Conservation (phyloP, 371 early-diverging fungal genomes). For the Apophysomyces ossiformis region DNA sequence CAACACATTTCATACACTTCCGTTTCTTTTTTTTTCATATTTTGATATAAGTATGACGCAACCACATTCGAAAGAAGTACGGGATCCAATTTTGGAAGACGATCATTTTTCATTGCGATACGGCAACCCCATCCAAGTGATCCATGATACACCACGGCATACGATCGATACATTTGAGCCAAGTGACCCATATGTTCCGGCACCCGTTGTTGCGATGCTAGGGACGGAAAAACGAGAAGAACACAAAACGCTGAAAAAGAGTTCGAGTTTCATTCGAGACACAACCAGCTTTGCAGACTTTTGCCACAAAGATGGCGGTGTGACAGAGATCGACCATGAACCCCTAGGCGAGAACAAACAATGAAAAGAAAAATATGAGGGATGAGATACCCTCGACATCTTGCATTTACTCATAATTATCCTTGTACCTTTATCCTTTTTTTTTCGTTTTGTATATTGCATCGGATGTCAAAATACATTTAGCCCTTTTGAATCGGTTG, state of each 20-base stretch:
- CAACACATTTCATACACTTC: not conserved
- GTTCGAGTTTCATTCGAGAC: slow-evolving; percentile 28
- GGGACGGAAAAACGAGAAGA: slow-evolving; percentile 11
- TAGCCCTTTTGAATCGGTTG: no score
- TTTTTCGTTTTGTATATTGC: no score
- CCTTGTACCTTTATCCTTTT: no score
- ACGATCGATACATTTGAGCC: slow-evolving; percentile 32
- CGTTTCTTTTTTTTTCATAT: not conserved
- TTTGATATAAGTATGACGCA: not conserved
- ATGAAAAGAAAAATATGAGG: not conserved
- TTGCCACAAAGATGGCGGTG: slow-evolving; percentile 32
- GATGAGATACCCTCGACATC: no score
- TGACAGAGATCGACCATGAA: slow-evolving; percentile 35
- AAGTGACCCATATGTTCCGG: slow-evolving; percentile 27
- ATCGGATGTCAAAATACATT: no score
- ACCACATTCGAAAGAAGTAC: slow-evolving; percentile 15
- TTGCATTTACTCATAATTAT: no score
- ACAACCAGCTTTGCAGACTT: slow-evolving; percentile 34
- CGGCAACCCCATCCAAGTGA: slow-evolving; percentile 45
- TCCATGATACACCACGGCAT: slow-evolving; percentile 35
- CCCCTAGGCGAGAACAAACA: not conserved
- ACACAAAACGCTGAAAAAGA: slow-evolving; percentile 15
- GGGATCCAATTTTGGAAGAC: slow-evolving; percentile 48
- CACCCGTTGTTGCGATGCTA: slow-evolving; percentile 17
- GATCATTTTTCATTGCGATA: slow-evolving; percentile 41